Conservation (phyloP, 306 rosid species). For the Trifolium repens region DNA sequence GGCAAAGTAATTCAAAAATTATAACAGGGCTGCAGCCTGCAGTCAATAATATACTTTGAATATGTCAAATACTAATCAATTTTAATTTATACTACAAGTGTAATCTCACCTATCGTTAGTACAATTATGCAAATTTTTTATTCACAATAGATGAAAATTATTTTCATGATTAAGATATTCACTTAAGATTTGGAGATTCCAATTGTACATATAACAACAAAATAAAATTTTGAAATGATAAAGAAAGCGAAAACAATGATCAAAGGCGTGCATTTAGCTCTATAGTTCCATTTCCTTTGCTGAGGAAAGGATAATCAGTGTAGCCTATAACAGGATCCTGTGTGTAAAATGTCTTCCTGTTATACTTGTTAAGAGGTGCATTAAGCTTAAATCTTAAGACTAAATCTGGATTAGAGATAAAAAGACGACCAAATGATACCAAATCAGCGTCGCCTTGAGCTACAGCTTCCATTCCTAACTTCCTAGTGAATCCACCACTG, state of each 20-base stretch:
- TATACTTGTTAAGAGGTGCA: constrained; percentile 69
- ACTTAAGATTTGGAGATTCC: constrained; percentile 1
- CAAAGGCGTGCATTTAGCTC: constrained; percentile 59
- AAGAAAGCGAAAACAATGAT: constrained; percentile 28
- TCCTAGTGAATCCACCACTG: constrained; percentile 88
- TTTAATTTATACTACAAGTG: not conserved
- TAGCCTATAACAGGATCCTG: constrained; percentile 86
- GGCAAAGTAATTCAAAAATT: not conserved
- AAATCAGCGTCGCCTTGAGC: constrained; percentile 71
- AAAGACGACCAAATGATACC: constrained; percentile 79
- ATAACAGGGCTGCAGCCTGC: not conserved
- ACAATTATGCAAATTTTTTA: not conserved
- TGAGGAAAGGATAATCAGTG: constrained; percentile 79
- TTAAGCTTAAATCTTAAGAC: constrained; percentile 64
- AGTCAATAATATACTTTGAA: not conserved
- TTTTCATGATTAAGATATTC: constrained; percentile 7
- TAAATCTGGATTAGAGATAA: constrained; percentile 83
- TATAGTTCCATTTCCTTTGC: constrained; percentile 15
- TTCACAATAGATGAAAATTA: not conserved
- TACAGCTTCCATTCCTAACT: constrained; percentile 75
- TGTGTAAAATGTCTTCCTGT: constrained; percentile 78
- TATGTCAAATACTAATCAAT: not conserved
- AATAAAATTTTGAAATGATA: not conserved
- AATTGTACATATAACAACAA: constrained; percentile 7
- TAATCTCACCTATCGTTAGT: not conserved